Percentiles rank a stretch among this genome's conserved stretches.
phyloP scores from a whole-genome alignment of 768 basidiomycete genomes.

The Lactifluus subvellereus region DNA sequence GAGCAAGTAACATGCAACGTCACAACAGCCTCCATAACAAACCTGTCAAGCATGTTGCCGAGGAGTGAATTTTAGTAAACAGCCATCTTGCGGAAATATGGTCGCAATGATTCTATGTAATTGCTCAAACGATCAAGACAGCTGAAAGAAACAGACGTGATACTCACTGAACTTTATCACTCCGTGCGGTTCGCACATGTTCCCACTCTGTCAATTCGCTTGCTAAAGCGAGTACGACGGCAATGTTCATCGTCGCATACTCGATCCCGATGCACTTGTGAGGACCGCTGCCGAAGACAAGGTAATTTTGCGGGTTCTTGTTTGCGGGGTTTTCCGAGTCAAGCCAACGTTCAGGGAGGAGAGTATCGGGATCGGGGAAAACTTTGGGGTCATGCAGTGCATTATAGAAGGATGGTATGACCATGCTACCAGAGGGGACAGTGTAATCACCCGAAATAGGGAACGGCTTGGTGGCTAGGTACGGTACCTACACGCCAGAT shows the following conservation, averaged over 20 bases:
- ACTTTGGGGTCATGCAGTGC: slow-evolving; percentile 86
- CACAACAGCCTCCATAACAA: neutral
- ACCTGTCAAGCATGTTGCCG: slow-evolving; percentile 30
- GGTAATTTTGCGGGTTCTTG: slow-evolving; percentile 86
- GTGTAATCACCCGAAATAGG: slow-evolving; percentile 90
- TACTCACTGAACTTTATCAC: slow-evolving; percentile 76
- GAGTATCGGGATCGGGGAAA: slow-evolving; percentile 79
- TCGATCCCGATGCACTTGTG: slow-evolving; percentile 90
- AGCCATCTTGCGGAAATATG: slow-evolving; percentile 92
- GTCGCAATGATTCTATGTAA: slow-evolving; percentile 81
- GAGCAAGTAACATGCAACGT: neutral
- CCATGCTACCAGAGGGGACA: slow-evolving; percentile 86
- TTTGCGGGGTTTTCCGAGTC: slow-evolving; percentile 74
- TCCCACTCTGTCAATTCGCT: slow-evolving; percentile 77
- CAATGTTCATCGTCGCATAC: slow-evolving; percentile 91
- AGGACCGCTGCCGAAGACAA: slow-evolving; percentile 92
- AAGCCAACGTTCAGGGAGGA: slow-evolving; percentile 90
- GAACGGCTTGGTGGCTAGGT: slow-evolving; percentile 83
- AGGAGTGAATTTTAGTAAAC: slow-evolving; percentile 70
- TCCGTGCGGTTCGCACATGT: slow-evolving; percentile 74
- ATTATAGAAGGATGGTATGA: slow-evolving; percentile 91
- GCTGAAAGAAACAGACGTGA: neutral
- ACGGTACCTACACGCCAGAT: slow-evolving; percentile 66
- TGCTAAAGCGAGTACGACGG: slow-evolving; percentile 78
- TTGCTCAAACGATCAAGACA: neutral